Base-by-base conservation (phyloP, 192 early-diverging fungal genomes). In the Rhizophagus clarus region DNA sequence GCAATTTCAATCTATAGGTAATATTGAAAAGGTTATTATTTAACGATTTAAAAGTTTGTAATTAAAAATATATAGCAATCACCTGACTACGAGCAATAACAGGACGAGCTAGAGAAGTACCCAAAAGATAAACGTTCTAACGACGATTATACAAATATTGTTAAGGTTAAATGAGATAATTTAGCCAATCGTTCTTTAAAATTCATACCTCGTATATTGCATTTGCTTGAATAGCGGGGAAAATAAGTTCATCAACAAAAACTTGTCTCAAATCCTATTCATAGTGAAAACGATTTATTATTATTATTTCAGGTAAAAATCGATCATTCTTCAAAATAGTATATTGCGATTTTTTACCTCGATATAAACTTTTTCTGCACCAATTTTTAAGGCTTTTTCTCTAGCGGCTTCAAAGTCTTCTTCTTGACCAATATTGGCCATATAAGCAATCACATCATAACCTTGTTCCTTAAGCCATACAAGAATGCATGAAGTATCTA, bases 401-500 rank as follows among this genome's bases (percentile, higher is more conserved):
- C 89, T 88, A 42, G 97, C 97, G 49, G 94, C 96, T 64, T 97
- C 96, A 84, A 98, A 98, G 86, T 99, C 98, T 85, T 99, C 97
- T 83, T 98, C 97, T 86, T 99, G 98, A 64, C 98, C 98, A 76
- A 99, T 94, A 86, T 99, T 91, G 74, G 97, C 98, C 94, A 99
- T 96, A 89, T 96, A 99, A 73, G 94, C 93, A 69, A 97, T 87
- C 49, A 98, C 97, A 81, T 99, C 97, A 88, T 96, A 99, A 75
- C 97, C 96, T 88, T 98, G 89, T 79, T 99, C 98, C 81, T 98
- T 94, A 72, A 99, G 90, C 97, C 97, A 99, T 15, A 91, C 98
- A 68, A 99, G 93, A 83, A 99, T 99, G 89, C 97, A 98, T 77
- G 98, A 99, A 66, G 98, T 99, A 86, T 99, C 98, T 70, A 99